Conservation (phyloP, 768 basidiomycete genomes). For the Mycena rosella region DNA sequence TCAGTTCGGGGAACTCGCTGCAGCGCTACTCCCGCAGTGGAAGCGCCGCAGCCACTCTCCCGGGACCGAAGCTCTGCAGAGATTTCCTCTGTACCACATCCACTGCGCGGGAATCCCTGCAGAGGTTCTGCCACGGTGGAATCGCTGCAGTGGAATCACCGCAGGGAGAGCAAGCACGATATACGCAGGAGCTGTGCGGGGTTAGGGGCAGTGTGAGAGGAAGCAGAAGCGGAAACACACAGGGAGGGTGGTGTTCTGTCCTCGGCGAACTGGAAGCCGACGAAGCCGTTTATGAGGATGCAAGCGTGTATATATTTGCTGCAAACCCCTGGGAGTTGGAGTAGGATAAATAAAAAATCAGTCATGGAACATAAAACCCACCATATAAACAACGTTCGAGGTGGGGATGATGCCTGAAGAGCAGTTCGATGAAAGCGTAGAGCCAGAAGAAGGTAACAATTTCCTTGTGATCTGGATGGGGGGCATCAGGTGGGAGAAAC, state of each 20-base stretch:
- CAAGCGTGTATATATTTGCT: constrained; percentile 91
- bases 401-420: constrained; percentile 95
- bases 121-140: too few species aligned
- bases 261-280: constrained; percentile 99
- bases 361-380: constrained; percentile 53
- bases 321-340: constrained; percentile 89
- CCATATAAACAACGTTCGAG: constrained; percentile 85
- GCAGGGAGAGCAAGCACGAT: too few species aligned
- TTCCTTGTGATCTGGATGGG: constrained; percentile 85
- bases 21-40: too few species aligned
- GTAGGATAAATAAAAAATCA: constrained; percentile 23
- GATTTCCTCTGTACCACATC: too few species aligned
- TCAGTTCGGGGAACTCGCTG: too few species aligned
- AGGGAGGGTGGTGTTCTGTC: constrained; percentile 97
- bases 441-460: constrained; percentile 98
- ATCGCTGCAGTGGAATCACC: too few species aligned
- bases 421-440: constrained; percentile 90
- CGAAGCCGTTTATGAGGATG: constrained; percentile 96
- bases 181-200: constrained; percentile 77
- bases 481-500: neutral
- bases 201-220: constrained; percentile 45
- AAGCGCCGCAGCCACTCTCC: too few species aligned
- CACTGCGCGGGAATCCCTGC: too few species aligned
- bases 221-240: constrained; percentile 51
- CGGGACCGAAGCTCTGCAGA: too few species aligned